Conservation (phyloP, 73 alveolate species). For the Paramecium tetraurelia region DNA sequence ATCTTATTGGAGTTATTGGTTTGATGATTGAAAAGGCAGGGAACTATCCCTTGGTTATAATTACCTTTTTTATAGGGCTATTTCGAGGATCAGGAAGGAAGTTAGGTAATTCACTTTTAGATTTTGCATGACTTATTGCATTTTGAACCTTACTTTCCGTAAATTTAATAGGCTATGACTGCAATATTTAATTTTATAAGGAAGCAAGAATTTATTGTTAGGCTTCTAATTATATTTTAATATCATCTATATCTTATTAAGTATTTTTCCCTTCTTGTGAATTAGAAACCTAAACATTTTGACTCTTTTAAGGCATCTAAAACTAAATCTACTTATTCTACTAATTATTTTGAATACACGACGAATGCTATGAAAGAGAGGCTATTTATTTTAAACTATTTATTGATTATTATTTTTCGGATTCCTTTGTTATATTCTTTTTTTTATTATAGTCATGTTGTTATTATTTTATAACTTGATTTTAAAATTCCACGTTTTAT, state of each 20-base stretch:
- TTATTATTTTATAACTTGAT: background rate
- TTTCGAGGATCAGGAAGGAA: background rate
- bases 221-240: background rate
- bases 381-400: background rate
- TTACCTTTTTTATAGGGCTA: background rate
- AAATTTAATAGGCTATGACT: background rate
- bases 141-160: background rate
- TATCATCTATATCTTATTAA: background rate
- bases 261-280: background rate
- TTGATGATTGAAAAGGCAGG: slow-evolving; percentile 4
- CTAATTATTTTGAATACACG: background rate
- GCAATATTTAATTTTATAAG: background rate
- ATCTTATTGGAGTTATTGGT: background rate
- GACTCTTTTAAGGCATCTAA: background rate
- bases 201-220: background rate
- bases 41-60: background rate
- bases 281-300: background rate
- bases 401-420: background rate
- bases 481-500: background rate
- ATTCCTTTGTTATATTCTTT: background rate
- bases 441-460: background rate
- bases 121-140: background rate
- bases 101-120: background rate
- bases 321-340: background rate
- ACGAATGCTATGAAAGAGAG: background rate